Percentiles rank a stretch among this genome's conserved stretches.
Conservation (phyloP, 2,329 filamentous ascomycete genomes). For the Biscogniauxia marginata region DNA sequence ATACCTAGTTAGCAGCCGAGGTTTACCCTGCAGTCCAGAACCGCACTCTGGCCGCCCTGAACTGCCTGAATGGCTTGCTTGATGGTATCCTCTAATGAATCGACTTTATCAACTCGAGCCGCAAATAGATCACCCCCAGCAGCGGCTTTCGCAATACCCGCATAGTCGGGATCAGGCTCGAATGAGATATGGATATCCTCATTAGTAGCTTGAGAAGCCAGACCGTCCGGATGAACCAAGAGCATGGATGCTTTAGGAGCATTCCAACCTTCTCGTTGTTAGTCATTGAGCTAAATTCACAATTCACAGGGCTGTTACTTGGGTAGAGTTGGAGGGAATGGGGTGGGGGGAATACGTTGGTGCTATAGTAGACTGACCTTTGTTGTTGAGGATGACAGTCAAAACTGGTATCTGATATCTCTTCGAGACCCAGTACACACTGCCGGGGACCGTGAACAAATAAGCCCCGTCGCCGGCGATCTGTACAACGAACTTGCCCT, state of each 20-base stretch:
- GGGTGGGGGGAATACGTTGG: not conserved
- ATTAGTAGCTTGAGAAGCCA: slow-evolving; percentile 54
- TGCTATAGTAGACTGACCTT: slow-evolving; percentile 36
- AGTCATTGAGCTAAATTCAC: slow-evolving; percentile 4
- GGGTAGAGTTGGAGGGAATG: not conserved
- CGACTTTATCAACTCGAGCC: slow-evolving; percentile 45
- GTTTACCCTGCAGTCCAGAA: slow-evolving; percentile 53
- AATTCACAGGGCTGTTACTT: no score
- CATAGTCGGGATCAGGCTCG: slow-evolving; percentile 56
- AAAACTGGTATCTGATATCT: slow-evolving; percentile 54
- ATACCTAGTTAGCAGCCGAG: slow-evolving; percentile 37
- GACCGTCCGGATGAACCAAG: slow-evolving; percentile 57
- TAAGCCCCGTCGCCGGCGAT: slow-evolving; percentile 59
- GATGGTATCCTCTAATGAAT: slow-evolving; percentile 47
- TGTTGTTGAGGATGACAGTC: slow-evolving; percentile 57
- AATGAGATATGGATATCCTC: slow-evolving; percentile 64
- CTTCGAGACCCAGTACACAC: slow-evolving; percentile 55
- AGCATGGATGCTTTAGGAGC: slow-evolving; percentile 56
- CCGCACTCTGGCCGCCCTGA: slow-evolving; percentile 49
- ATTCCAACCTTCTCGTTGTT: slow-evolving; percentile 50
- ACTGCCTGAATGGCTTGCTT: slow-evolving; percentile 51
- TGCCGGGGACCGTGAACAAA: slow-evolving; percentile 53
- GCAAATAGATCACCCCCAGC: slow-evolving; percentile 53
- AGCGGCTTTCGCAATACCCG: slow-evolving; percentile 60
- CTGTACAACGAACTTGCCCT: slow-evolving; percentile 52